A percentile compares a stretch with the other conserved stretches of the same genome.
Conservation (phyloP, 2,329 filamentous ascomycete genomes). For the Phoma sp. region DNA sequence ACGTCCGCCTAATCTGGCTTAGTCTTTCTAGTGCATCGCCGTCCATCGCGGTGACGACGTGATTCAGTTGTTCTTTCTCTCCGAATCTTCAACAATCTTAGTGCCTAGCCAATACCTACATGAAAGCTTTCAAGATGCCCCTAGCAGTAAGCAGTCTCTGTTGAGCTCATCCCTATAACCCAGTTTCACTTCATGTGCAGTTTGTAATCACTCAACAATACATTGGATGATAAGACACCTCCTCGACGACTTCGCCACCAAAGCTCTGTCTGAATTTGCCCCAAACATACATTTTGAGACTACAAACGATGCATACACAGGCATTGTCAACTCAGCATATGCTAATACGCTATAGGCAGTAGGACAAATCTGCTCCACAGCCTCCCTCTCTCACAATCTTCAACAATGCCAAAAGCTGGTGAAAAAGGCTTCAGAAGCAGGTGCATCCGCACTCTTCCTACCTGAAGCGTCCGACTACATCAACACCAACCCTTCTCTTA, state of each 20-base stretch:
- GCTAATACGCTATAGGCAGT: slow-evolving; percentile 66
- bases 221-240: neutral
- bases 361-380: slow-evolving; percentile 87
- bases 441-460: slow-evolving; percentile 86
- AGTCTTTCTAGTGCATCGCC: slow-evolving; percentile 17
- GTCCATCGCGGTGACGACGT: slow-evolving; percentile 16
- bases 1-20: slow-evolving; percentile 19
- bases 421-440: slow-evolving; percentile 73
- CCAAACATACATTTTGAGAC: neutral
- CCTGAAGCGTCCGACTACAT: slow-evolving; percentile 94
- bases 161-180: neutral
- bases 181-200: neutral
- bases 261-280: neutral
- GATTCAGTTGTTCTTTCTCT: neutral
- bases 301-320: no score
- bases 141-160: slow-evolving; percentile 32
- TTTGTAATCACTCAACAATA: neutral
- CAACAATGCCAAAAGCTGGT: slow-evolving; percentile 76
- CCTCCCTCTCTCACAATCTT: slow-evolving; percentile 79
- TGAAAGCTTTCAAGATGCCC: slow-evolving; percentile 39
- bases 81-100: neutral
- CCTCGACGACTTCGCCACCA: neutral
- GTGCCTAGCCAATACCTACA: slow-evolving; percentile 1
- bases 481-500: slow-evolving; percentile 68
- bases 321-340: neutral